These are phyloP conservation scores for Aspergillus conjunctus DNA, from an alignment of 495 filamentous ascomycete species.

Conservation along the genomic window DNA sequence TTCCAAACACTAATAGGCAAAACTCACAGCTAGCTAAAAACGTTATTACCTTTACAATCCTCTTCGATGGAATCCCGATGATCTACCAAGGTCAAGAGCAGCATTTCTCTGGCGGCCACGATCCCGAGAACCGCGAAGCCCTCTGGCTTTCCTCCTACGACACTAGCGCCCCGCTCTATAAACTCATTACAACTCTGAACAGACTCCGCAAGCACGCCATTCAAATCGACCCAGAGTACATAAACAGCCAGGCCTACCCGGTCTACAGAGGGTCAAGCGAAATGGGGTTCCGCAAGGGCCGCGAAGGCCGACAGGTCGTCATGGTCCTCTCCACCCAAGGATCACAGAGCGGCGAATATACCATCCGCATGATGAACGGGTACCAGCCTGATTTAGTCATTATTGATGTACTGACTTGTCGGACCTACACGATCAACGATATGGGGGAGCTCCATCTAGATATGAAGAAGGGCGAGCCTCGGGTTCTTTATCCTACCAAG, in stretches of 20 bases:
- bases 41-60: constrained; percentile 69
- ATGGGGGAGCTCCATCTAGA: constrained; percentile 47
- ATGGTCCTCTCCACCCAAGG: constrained; percentile 63
- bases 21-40: constrained; percentile 58
- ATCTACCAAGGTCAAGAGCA: constrained; percentile 76
- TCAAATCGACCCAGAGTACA: constrained; percentile 47
- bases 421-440: constrained; percentile 41
- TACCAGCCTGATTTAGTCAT: constrained; percentile 39
- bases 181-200: constrained; percentile 59
- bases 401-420: constrained; percentile 55
- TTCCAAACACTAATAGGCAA: background rate
- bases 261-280: constrained; percentile 58
- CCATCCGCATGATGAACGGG: constrained; percentile 44
- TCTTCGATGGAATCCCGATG: constrained; percentile 67
- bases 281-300: constrained; percentile 66
- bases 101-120: constrained; percentile 57
- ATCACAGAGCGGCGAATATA: constrained; percentile 40
- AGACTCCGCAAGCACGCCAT: constrained; percentile 59
- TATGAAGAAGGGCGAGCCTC: constrained; percentile 53
- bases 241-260: constrained; percentile 50
- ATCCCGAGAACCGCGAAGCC: constrained; percentile 72
- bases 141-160: constrained; percentile 69
- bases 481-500: constrained; percentile 43
- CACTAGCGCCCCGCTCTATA: constrained; percentile 61
- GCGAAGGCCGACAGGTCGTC: constrained; percentile 54